phyloP scores from a whole-genome alignment of 2,329 filamentous ascomycete species.

The Pochonia chlamydosporia region DNA sequence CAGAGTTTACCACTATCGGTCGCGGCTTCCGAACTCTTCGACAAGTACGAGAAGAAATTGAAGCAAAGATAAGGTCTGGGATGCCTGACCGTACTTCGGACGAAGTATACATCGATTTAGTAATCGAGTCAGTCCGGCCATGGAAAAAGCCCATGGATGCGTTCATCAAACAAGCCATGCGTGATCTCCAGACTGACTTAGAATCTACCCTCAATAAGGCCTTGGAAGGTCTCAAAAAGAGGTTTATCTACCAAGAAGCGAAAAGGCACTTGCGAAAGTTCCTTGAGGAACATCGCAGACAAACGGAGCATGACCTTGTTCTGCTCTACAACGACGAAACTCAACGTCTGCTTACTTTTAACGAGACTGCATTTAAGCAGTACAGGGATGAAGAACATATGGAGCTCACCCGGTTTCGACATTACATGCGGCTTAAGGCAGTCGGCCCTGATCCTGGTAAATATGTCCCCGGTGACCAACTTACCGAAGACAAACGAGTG shows the following conservation, averaged over 20 bases:
- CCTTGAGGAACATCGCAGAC: conserved; percentile 31
- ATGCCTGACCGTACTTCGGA: conserved; percentile 54
- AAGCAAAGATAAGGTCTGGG: conserved; percentile 47
- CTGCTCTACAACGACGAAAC: conserved; percentile 48
- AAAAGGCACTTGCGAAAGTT: conserved; percentile 37
- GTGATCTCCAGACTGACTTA: conserved; percentile 41
- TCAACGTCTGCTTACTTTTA: conserved; percentile 52
- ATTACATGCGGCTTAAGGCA: conserved; percentile 42
- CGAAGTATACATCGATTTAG: conserved; percentile 54
- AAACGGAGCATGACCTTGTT: conserved; percentile 31
- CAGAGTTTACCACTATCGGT: conserved; percentile 31
- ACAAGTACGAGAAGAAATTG: conserved; percentile 49
- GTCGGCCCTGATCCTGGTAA: conserved; percentile 19
- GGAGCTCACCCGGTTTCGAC: conserved; percentile 40
- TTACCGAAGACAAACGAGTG: conserved; percentile 42
- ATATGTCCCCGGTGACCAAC: conserved; percentile 8
- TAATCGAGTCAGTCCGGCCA: conserved; percentile 47
- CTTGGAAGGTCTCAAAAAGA: conserved; percentile 39
- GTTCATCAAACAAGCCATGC: conserved; percentile 42
- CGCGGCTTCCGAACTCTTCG: conserved; percentile 39
- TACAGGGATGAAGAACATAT: conserved; percentile 41
- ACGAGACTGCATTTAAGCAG: conserved; percentile 39
- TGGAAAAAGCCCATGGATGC: conserved; percentile 50
- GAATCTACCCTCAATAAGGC: conserved; percentile 40
- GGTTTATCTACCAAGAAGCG: conserved; percentile 44